Evolutionary conservation across 306 rosid genomes (phyloP).

Genomic region (Gillenia trifoliata): DNA sequence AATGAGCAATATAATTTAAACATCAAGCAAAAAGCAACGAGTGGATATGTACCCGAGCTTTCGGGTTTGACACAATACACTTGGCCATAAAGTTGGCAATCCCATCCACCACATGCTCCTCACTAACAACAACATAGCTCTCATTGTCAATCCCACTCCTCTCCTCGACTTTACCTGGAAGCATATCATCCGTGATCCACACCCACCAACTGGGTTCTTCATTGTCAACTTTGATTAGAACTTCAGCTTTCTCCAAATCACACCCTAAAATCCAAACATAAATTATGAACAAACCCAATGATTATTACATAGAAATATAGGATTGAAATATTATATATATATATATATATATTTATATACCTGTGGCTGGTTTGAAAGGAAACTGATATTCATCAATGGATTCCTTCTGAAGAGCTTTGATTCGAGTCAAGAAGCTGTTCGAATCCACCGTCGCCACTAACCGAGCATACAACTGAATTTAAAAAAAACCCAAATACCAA

Average conservation of each 20-base stretch:
- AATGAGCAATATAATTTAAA: slow-evolving; percentile 3
- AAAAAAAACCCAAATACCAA: background rate
- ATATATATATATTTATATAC: slow-evolving; percentile 24
- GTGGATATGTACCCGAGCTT: slow-evolving; percentile 46
- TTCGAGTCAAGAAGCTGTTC: slow-evolving; percentile 55
- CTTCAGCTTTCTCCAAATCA: slow-evolving; percentile 69
- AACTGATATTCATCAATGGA: slow-evolving; percentile 48
- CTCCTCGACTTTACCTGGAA: slow-evolving; percentile 64
- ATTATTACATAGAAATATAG: background rate
- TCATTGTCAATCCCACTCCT: slow-evolving; percentile 81
- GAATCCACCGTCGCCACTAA: slow-evolving; percentile 69
- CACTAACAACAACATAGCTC: slow-evolving; percentile 65
- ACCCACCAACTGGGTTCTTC: slow-evolving; percentile 94
- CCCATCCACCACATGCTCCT: slow-evolving; percentile 93
- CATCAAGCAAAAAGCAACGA: background rate
- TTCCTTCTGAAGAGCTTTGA: slow-evolving; percentile 52
- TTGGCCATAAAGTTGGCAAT: slow-evolving; percentile 89
- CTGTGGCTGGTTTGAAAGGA: slow-evolving; percentile 82
- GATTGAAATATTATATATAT: too few species aligned
- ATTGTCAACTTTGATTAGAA: slow-evolving; percentile 61
- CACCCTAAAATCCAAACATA: slow-evolving; percentile 27
- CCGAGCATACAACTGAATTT: slow-evolving; percentile 57
- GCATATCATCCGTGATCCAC: slow-evolving; percentile 77
- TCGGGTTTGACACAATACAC: slow-evolving; percentile 81
- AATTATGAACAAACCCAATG: background rate